Evolutionary conservation across 345 rosid species (phyloP).

Genomic region (rapeseed (Brassica napus)): DNA sequence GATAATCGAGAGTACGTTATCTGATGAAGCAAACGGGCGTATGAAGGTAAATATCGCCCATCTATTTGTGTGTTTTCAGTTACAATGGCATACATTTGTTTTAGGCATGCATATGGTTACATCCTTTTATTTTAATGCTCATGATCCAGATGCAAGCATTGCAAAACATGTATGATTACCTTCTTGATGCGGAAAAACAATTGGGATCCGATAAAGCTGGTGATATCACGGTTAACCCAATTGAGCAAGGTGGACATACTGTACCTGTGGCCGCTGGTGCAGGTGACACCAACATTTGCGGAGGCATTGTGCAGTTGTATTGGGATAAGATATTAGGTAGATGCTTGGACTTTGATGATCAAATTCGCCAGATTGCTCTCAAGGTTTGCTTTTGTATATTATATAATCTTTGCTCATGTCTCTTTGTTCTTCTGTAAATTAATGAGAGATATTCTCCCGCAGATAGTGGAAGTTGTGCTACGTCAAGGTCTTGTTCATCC

Average conservation of each 20-base stretch:
- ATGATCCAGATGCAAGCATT: slow-evolving; percentile 80
- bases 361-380: slow-evolving; percentile 86
- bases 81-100: slow-evolving; percentile 5
- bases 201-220: slow-evolving; percentile 66
- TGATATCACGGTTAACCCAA: slow-evolving; percentile 42
- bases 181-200: slow-evolving; percentile 95
- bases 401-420: slow-evolving; percentile 7
- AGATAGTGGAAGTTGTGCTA: slow-evolving; percentile 96
- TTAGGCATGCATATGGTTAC: slow-evolving; percentile 1
- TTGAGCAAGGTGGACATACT: slow-evolving; percentile 55
- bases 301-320: slow-evolving; percentile 96
- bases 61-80: slow-evolving; percentile 4
- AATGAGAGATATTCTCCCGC: slow-evolving; percentile 37
- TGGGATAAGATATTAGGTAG: slow-evolving; percentile 89
- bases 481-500: slow-evolving; percentile 99
- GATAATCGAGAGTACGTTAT: slow-evolving; percentile 74
- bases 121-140: slow-evolving; percentile 35
- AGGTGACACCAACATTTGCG: slow-evolving; percentile 96
- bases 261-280: slow-evolving; percentile 99
- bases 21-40: slow-evolving; percentile 68
- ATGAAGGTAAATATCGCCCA: slow-evolving; percentile 63
- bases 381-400: slow-evolving; percentile 53
- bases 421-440: slow-evolving; percentile 9
- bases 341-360: slow-evolving; percentile 81
- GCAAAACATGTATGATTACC: slow-evolving; percentile 93